These are phyloP conservation scores for Amanita inopinata DNA, from an alignment of 768 basidiomycete species.

Conservation along the genomic window DNA sequence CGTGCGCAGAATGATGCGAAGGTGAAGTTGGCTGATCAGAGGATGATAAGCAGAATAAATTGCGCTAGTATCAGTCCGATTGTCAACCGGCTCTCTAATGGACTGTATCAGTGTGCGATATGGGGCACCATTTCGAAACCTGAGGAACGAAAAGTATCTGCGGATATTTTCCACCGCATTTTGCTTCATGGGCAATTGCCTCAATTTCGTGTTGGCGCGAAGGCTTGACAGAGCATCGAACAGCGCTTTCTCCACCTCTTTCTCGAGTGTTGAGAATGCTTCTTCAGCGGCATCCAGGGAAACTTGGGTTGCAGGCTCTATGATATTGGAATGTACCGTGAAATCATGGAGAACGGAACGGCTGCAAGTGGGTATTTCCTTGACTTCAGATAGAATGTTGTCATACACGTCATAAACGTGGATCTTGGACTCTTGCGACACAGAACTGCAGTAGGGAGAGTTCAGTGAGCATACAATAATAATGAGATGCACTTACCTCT, in stretches of 20 bases:
- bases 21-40: conserved; percentile 21
- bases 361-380: conserved; percentile 22
- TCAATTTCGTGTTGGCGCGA: conserved; percentile 10
- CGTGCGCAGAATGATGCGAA: conserved; percentile 22
- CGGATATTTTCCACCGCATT: conserved; percentile 28
- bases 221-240: background rate
- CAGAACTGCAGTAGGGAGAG: conserved; percentile 12
- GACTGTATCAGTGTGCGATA: conserved; percentile 32
- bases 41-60: conserved; percentile 21
- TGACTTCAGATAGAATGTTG: conserved; percentile 37
- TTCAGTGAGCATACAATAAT: background rate
- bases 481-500: background rate
- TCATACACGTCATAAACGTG: conserved; percentile 46
- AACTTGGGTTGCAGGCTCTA: conserved; percentile 22
- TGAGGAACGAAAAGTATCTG: conserved; percentile 43
- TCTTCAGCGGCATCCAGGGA: conserved; percentile 26
- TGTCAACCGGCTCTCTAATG: conserved; percentile 12
- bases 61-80: conserved; percentile 14
- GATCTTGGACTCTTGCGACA: conserved; percentile 20
- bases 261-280: conserved; percentile 34
- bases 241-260: conserved; percentile 24
- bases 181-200: conserved; percentile 21
- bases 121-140: conserved; percentile 45
- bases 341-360: conserved; percentile 21
- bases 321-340: background rate